Evolutionary conservation across 1,284 basidiomycete genomes (phyloP), one percentile per base, ranked within the genome.

Genomic region (Athelia sp.): DNA sequence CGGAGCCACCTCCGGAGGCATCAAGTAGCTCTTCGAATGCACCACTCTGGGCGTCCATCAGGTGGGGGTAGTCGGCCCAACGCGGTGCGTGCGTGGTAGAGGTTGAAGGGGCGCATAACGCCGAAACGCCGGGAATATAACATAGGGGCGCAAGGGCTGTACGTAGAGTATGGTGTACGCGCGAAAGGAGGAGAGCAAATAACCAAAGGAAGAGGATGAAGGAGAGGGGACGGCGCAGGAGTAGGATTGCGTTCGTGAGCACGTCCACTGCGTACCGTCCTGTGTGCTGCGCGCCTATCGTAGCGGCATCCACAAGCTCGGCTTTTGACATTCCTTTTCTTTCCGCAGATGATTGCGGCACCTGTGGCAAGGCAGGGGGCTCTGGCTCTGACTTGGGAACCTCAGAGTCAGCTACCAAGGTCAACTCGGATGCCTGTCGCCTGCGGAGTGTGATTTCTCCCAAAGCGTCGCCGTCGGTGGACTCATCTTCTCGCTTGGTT

Each of bases 21-120:
- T 78, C 81, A 24, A 84, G 60, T 22, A 89, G 62, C 51, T 82
- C 70, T 49, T 81, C 84, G 51, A 89, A 80, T 3, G 76, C 78
- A 36, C 74, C 66, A 50, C 72, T 75, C 59, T 89, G 81, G 3
- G 80, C 70, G 23, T 81, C 71, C 26, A 81, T 65, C 15, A 89
- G 70, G 43, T 65, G 67, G 1, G 80, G 77, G 62, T 80, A 89
- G 59, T 87, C 78, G 0, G 79, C 80, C 71, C 64, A 60, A 44
- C 56, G 46, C 66, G 72, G 51, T 53, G 58, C 15, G 47, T 45
- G 45, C 9, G 45, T 44, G n/a, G n/a, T n/a, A n/a, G 45, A 52
- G 22, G 45, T 19, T 21, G 21, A 47, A 48, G 60, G 47, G 26
- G 58, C 26, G 56, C 82, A 86, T 43, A 84, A 54, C 3, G 59